Conservation (phyloP, 108 stramenopile genomes). For the Pseudonitzschia pungens region DNA sequence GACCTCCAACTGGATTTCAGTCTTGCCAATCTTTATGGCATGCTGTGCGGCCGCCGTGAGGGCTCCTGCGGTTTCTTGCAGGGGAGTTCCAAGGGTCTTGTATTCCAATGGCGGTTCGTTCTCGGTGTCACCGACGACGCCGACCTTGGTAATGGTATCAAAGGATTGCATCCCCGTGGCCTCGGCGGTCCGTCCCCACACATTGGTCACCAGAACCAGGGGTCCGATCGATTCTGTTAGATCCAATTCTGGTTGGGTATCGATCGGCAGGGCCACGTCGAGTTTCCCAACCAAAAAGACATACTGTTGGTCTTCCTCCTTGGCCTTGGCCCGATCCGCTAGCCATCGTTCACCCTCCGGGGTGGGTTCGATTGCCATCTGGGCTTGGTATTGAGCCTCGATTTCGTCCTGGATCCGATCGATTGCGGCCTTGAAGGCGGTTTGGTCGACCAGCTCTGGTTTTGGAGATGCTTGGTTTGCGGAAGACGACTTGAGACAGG, state of each 20-base stretch:
- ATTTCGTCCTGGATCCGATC: constrained; percentile 19
- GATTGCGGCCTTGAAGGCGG: constrained; percentile 4
- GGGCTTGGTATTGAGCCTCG: constrained; percentile 3
- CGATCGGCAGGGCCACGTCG: not conserved
- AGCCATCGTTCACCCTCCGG: constrained; percentile 1
- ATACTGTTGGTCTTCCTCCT: constrained; percentile 12
- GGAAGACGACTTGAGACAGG: not conserved
- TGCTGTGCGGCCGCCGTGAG: constrained; percentile 16
- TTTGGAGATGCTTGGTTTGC: not conserved
- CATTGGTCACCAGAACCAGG: constrained; percentile 12
- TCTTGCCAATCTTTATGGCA: constrained; percentile 1
- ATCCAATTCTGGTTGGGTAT: constrained; percentile 11
- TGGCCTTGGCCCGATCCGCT: not conserved
- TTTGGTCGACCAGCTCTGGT: constrained; percentile 12
- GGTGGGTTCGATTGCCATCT: not conserved
- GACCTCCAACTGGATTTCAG: constrained; percentile 17
- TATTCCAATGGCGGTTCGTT: not conserved
- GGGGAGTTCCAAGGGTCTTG: not conserved
- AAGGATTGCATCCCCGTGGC: constrained; percentile 10
- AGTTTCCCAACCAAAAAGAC: constrained; percentile 10
- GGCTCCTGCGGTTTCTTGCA: constrained; percentile 10
- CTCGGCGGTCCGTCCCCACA: constrained; percentile 3
- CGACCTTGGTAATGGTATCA: constrained; percentile 16
- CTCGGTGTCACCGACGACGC: not conserved
- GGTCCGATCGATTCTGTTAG: constrained; percentile 18